These are phyloP conservation scores for Arthroderma sp. DNA, from an alignment of 2,329 filamentous ascomycete genomes.

Conservation along the genomic window DNA sequence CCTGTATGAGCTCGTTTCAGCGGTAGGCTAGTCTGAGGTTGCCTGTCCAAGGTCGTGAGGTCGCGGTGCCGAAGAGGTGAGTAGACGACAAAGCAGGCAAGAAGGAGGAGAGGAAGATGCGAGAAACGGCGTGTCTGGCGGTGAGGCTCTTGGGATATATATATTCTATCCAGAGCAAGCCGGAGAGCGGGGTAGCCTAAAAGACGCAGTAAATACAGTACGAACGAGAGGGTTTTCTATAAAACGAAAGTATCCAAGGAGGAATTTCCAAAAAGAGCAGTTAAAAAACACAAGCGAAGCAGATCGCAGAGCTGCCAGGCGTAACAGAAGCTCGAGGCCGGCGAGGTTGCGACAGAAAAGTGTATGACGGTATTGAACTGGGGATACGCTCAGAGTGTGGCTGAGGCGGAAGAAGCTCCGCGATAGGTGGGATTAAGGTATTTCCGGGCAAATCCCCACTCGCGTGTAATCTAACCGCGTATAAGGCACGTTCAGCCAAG, in stretches of 20 bases:
- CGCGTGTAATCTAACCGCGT: not conserved
- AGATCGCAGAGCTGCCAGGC: slow-evolving; percentile 4
- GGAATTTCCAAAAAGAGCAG: no score
- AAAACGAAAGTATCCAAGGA: slow-evolving; percentile 5
- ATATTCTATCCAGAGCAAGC: no score
- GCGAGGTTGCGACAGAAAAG: slow-evolving; percentile 11
- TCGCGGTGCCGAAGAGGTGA: not conserved
- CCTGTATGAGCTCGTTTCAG: not conserved
- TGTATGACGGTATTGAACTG: slow-evolving; percentile 3
- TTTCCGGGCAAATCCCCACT: slow-evolving; percentile 3
- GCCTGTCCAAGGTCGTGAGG: not conserved
- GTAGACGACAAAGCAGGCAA: not conserved
- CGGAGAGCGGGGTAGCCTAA: no score
- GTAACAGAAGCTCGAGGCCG: not conserved
- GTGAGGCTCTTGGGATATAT: no score
- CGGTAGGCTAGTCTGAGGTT: not conserved
- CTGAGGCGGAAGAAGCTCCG: slow-evolving; percentile 4
- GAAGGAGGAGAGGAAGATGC: not conserved
- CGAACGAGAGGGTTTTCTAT: not conserved
- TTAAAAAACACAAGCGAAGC: no score
- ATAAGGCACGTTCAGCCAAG: slow-evolving; percentile 7
- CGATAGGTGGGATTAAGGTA: slow-evolving; percentile 4
- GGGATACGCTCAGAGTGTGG: not conserved
- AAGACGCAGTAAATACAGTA: not conserved
- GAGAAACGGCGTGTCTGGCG: no score